phyloP scores from a whole-genome alignment of 805 yeast species.

The Yarrowia sp. region DNA sequence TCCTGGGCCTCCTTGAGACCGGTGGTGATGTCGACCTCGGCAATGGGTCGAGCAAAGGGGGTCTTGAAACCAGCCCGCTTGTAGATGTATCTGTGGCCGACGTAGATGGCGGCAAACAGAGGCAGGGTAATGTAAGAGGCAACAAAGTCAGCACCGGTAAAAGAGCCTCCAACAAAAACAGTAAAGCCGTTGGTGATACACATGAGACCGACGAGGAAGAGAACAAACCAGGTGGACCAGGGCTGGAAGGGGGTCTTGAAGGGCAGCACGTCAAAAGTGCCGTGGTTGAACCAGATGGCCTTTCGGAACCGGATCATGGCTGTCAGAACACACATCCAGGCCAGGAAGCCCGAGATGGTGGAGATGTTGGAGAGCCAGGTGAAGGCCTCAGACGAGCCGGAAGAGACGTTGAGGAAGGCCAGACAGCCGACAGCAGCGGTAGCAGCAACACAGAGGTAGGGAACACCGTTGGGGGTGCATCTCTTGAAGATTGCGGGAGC shows the following conservation, averaged over 20 bases:
- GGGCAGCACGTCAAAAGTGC: slow-evolving; percentile 53
- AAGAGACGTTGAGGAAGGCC: slow-evolving; percentile 63
- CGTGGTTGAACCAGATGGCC: slow-evolving; percentile 51
- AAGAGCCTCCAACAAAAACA: slow-evolving; percentile 52
- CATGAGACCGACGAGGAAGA: slow-evolving; percentile 49
- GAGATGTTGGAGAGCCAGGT: slow-evolving; percentile 63
- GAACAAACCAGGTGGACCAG: slow-evolving; percentile 53
- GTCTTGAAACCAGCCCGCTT: slow-evolving; percentile 38
- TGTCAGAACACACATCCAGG: slow-evolving; percentile 55
- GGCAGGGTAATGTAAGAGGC: slow-evolving; percentile 73
- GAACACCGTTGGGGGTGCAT: slow-evolving; percentile 68
- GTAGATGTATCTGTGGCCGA: slow-evolving; percentile 53
- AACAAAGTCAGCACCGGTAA: slow-evolving; percentile 55
- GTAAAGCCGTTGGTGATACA: slow-evolving; percentile 71
- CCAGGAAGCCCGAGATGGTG: slow-evolving; percentile 62
- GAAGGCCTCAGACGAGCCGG: slow-evolving; percentile 53
- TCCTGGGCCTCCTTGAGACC: slow-evolving; percentile 52
- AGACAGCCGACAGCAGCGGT: slow-evolving; percentile 59
- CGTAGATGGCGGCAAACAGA: slow-evolving; percentile 49
- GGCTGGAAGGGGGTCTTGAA: slow-evolving; percentile 57
- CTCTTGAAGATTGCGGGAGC: slow-evolving; percentile 62
- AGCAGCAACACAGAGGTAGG: slow-evolving; percentile 64
- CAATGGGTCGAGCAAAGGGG: slow-evolving; percentile 49
- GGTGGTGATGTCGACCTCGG: slow-evolving; percentile 56
- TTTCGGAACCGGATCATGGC: slow-evolving; percentile 63